Conservation (phyloP, 1,284 basidiomycete genomes). For the Marasmius tenuissimus region DNA sequence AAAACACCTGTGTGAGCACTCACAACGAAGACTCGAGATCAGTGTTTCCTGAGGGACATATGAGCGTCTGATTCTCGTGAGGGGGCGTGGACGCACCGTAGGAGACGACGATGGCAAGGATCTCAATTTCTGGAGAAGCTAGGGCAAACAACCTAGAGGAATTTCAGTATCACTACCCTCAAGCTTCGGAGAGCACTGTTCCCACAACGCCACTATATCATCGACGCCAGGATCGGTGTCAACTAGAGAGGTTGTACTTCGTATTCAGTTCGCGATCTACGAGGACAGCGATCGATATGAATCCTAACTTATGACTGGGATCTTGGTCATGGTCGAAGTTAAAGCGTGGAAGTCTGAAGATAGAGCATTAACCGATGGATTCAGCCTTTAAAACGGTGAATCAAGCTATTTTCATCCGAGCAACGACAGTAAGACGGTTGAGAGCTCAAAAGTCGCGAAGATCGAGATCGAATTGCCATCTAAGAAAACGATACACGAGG, state of each 20-base stretch:
- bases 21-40: conserved; percentile 63
- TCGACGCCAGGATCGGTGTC: conserved; percentile 92
- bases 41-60: conserved; percentile 59
- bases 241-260: conserved; percentile 38
- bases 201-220: conserved; percentile 77
- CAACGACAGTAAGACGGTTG: no score
- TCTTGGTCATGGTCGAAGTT: not conserved
- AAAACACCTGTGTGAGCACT: conserved; percentile 21
- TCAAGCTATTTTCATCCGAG: no score
- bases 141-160: conserved; percentile 60
- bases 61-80: not conserved
- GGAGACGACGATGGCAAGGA: conserved; percentile 75
- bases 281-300: no score
- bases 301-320: conserved; percentile 4
- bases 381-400: no score
- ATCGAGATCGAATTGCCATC: no score
- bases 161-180: conserved; percentile 12
- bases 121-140: conserved; percentile 75
- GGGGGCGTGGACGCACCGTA: conserved; percentile 56
- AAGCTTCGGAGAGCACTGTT: conserved; percentile 27
- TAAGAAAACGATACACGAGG: no score
- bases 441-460: no score
- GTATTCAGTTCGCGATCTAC: not conserved
- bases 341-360: not conserved
- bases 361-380: not conserved